These are phyloP conservation scores for Reutealis trisperma DNA, from an alignment of 345 rosid species.

Conservation along the genomic window DNA sequence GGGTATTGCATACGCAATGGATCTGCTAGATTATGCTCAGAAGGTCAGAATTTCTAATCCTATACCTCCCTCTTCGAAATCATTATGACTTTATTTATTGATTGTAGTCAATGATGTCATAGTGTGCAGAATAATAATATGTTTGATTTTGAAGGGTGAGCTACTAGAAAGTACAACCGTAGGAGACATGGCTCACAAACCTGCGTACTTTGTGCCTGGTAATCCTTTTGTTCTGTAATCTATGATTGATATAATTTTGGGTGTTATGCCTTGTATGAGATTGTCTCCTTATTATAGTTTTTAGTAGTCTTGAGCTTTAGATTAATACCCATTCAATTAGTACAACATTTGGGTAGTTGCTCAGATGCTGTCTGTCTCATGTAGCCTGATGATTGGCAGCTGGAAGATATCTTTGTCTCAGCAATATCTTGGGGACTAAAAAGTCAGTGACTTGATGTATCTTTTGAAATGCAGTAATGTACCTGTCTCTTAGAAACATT, in stretches of 20 bases:
- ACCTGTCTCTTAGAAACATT: background rate
- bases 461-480: background rate
- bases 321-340: background rate
- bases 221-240: slow-evolving; percentile 28
- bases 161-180: slow-evolving; percentile 75
- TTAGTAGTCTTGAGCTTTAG: background rate
- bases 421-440: background rate
- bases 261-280: background rate
- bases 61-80: slow-evolving; percentile 13
- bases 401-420: slow-evolving; percentile 2
- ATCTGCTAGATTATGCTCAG: slow-evolving; percentile 85
- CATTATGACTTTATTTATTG: slow-evolving; percentile 32
- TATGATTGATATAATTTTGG: background rate
- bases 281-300: background rate
- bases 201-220: slow-evolving; percentile 98
- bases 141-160: slow-evolving; percentile 94
- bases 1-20: slow-evolving; percentile 99
- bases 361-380: background rate
- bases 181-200: slow-evolving; percentile 96
- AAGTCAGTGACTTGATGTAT: background rate
- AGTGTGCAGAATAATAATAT: slow-evolving; percentile 46
- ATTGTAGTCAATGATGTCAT: slow-evolving; percentile 36
- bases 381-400: background rate
- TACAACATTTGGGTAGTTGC: background rate
- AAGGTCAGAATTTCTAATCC: slow-evolving; percentile 59